A percentile compares a stretch with the other conserved stretches of the same genome.
phyloP scores from a whole-genome alignment of 805 yeast genomes.

The Jamesozyma rosinii region DNA sequence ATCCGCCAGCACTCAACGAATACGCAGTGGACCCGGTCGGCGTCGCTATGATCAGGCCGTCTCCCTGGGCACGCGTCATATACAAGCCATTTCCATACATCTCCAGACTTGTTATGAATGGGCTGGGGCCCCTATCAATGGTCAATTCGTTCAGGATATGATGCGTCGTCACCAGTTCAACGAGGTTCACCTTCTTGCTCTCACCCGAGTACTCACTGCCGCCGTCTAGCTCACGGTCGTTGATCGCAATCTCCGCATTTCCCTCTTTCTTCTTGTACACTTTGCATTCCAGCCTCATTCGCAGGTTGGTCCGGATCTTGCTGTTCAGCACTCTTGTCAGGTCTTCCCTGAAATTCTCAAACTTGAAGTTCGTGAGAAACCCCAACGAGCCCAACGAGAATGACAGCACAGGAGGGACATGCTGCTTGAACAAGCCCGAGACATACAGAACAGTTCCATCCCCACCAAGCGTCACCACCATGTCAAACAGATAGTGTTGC shows the following conservation, averaged over 20 bases:
- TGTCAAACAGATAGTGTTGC: slow-evolving; percentile 46
- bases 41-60: slow-evolving; percentile 84
- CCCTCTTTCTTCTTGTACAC: slow-evolving; percentile 40
- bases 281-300: slow-evolving; percentile 84
- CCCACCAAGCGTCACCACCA: slow-evolving; percentile 86
- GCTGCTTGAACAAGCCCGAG: slow-evolving; percentile 72
- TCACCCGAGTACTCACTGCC: slow-evolving; percentile 32
- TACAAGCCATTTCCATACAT: slow-evolving; percentile 79
- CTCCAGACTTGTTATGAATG: slow-evolving; percentile 83
- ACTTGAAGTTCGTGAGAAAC: slow-evolving; percentile 78
- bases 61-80: slow-evolving; percentile 86
- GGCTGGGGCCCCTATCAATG: slow-evolving; percentile 88
- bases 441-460: slow-evolving; percentile 93
- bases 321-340: slow-evolving; percentile 50
- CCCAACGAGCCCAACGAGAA: slow-evolving; percentile 89
- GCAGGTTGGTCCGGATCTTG: slow-evolving; percentile 67
- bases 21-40: slow-evolving; percentile 97
- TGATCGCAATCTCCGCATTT: background rate
- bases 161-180: slow-evolving; percentile 41
- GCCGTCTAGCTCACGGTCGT: slow-evolving; percentile 13
- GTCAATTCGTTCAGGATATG: slow-evolving; percentile 86
- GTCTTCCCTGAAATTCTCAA: slow-evolving; percentile 56
- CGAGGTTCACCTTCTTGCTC: slow-evolving; percentile 18
- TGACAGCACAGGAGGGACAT: slow-evolving; percentile 86
- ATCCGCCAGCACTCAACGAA: slow-evolving; percentile 90